Base-by-base conservation (phyloP, 805 yeast genomes). In the Sugiyamaella boreocaroliniensis region DNA sequence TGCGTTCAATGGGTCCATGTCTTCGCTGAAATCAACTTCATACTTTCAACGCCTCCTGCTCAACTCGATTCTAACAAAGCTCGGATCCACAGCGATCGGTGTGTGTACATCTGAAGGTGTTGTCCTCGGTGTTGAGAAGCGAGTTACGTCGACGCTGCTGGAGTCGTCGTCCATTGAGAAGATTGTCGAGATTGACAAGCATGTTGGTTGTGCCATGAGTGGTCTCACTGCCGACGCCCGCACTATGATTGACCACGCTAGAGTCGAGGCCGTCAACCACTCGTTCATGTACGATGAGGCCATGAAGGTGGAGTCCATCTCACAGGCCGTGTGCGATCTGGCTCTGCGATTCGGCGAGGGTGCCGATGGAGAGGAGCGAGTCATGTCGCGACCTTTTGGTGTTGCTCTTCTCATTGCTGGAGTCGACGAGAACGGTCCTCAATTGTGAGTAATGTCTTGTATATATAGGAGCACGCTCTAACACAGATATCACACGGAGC, bases 201-300 rank as follows among this genome's bases (percentile, higher is more conserved):
- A 93, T 67, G 82, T 93, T 53, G 99, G 99, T 47, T 89, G 97
- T 73, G 99, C 99, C 62, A 93, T 93, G 97, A 84, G 95, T 58
- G 99, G 99, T 2, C 77, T 95, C 59, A 93, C 98, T 2, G 98
- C 99, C 2, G 99, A 93, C 73, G 99, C 99, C 15, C 80, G 98
- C 65, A 87, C 96, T 32, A 89, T 93, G 96, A 89, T 93, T 65
- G 98, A 95, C 68, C 99, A 93, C 66, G 99, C 99, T 16, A 79
- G 99, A 64, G 96, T 89, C 19, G 81, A 74, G 66, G 68, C 77
- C 18, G 83, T 90, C 59, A 89, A 90, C 61, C 99, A 93, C 70
- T 79, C 83, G 60, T 76, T 93, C 64, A 86, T 89, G 69, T 93
- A 87, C 65, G 92, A 93, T 71, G 99, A 93, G 71, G 83, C 85